These are phyloP conservation scores for Ophiostoma populinum DNA, from an alignment of 2,329 filamentous ascomycete genomes.

Conservation along the genomic window DNA sequence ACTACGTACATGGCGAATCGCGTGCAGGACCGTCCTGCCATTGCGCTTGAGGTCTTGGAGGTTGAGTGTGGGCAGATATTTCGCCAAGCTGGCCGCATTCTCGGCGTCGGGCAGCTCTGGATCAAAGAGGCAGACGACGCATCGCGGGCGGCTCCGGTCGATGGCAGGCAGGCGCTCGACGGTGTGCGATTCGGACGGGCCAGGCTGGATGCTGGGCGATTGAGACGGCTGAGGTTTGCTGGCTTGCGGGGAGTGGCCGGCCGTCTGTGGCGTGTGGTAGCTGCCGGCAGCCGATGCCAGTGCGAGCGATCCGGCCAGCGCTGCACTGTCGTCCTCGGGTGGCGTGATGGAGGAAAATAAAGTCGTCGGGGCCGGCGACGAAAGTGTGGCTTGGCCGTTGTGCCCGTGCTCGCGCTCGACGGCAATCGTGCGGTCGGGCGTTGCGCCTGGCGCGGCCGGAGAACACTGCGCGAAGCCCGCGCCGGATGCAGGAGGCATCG, in stretches of 20 bases:
- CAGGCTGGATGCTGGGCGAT: no score
- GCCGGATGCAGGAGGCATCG: slow-evolving; percentile 61
- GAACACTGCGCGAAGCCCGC: slow-evolving; percentile 80
- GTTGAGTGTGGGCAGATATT: slow-evolving; percentile 15
- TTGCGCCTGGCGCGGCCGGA: slow-evolving; percentile 55
- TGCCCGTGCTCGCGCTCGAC: slow-evolving; percentile 45
- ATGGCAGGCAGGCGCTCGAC: slow-evolving; percentile 20
- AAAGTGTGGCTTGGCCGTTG: no score
- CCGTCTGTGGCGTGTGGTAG: slow-evolving; percentile 33
- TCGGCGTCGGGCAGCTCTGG: slow-evolving; percentile 15
- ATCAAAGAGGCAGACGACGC: slow-evolving; percentile 2
- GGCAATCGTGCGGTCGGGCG: slow-evolving; percentile 31
- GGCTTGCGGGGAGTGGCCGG: slow-evolving; percentile 32
- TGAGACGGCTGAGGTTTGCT: background rate
- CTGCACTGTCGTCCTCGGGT: background rate
- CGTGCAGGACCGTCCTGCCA: slow-evolving; percentile 42
- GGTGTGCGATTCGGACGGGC: no score
- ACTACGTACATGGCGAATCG: slow-evolving; percentile 28
- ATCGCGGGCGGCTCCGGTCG: slow-evolving; percentile 14
- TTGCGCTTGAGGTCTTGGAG: slow-evolving; percentile 30
- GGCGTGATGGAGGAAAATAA: background rate
- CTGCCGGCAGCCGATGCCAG: slow-evolving; percentile 16
- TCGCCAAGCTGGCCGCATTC: slow-evolving; percentile 2
- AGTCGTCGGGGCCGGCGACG: background rate
- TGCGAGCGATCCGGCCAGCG: slow-evolving; percentile 1